These are phyloP conservation scores for Epicoccum sorghinum DNA, from an alignment of 2,329 filamentous ascomycete genomes.

Conservation along the genomic window DNA sequence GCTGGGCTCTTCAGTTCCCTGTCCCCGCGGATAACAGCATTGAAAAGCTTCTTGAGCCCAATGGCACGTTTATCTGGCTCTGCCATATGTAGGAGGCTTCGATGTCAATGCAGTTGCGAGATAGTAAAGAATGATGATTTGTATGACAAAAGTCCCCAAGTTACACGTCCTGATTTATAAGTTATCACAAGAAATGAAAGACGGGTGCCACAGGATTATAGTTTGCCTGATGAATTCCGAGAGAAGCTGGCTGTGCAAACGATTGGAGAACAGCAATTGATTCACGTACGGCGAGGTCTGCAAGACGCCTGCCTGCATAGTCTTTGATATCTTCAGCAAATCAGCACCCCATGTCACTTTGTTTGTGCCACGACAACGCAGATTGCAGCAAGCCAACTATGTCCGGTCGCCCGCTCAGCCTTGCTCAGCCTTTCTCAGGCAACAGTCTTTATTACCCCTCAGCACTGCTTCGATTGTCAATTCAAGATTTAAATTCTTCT, in stretches of 20 bases:
- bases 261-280: conserved; percentile 31
- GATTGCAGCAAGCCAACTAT: conserved; percentile 19
- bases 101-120: background rate
- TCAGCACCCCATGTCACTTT: conserved; percentile 16
- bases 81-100: background rate
- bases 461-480: too few relatives aligned
- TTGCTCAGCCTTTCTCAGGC: conserved; percentile 20
- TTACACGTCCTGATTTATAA: background rate
- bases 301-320: conserved; percentile 23
- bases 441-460: background rate
- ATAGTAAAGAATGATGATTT: background rate
- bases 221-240: background rate
- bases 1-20: conserved; percentile 45
- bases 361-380: conserved; percentile 25
- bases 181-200: background rate
- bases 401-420: conserved; percentile 33
- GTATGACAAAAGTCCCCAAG: background rate
- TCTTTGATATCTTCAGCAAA: conserved; percentile 18
- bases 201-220: background rate
- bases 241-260: conserved; percentile 22
- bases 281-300: conserved; percentile 20
- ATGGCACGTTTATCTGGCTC: conserved; percentile 30
- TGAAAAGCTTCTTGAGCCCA: conserved; percentile 50
- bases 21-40: conserved; percentile 48
- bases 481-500: background rate